Evolutionary conservation across 208 protist genomes (phyloP).

Genomic region (Trypanosoma congolense): DNA sequence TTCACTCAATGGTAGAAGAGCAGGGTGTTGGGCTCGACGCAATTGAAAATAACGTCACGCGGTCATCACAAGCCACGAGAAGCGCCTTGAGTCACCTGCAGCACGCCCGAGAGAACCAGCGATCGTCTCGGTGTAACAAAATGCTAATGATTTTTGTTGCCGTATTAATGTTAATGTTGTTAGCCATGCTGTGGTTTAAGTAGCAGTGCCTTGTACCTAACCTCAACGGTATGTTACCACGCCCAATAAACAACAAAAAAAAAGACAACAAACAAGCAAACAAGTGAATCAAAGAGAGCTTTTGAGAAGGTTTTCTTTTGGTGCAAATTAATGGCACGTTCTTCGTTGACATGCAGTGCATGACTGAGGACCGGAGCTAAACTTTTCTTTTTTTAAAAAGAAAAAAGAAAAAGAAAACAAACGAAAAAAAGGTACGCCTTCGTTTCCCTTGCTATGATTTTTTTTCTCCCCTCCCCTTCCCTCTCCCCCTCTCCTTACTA

Average conservation of each 20-base stretch:
- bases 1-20: slow-evolving; percentile 76
- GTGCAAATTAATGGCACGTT: too few species aligned
- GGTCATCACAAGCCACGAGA: slow-evolving; percentile 47
- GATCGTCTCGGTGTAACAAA: slow-evolving; percentile 48
- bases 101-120: slow-evolving; percentile 56
- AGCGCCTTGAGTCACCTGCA: slow-evolving; percentile 65
- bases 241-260: too few species aligned
- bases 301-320: background rate
- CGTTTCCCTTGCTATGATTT: too few species aligned
- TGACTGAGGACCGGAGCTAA: too few species aligned
- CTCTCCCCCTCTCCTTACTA: too few species aligned
- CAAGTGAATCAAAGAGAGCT: background rate
- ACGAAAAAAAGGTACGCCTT: too few species aligned
- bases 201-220: too few species aligned
- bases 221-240: too few species aligned
- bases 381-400: too few species aligned
- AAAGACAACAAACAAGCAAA: too few species aligned
- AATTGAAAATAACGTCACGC: slow-evolving; percentile 59
- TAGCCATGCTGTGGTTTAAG: slow-evolving; percentile 23
- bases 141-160: slow-evolving; percentile 57
- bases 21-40: slow-evolving; percentile 73
- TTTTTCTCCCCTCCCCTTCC: too few species aligned
- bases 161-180: slow-evolving; percentile 30
- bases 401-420: slow-evolving; percentile 10
- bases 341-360: too few species aligned